phyloP scores from a whole-genome alignment of 1,284 basidiomycete genomes.

The Wallemia ichthyophaga region DNA sequence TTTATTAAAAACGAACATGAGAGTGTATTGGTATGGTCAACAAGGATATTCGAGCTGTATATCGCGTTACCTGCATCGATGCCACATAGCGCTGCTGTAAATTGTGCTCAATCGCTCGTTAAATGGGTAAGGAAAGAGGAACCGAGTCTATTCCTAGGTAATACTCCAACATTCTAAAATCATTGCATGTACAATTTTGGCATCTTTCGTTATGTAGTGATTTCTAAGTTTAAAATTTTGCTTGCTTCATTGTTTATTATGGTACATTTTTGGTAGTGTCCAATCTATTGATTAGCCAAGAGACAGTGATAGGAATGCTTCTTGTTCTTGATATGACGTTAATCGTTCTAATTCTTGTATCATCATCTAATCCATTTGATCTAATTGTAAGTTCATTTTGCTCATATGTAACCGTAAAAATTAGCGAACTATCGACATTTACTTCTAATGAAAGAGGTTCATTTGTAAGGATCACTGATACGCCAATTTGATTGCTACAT shows the following conservation, averaged over 20 bases:
- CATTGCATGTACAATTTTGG: too few species aligned
- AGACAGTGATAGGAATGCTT: neutral
- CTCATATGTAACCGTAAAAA: neutral
- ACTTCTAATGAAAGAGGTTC: neutral
- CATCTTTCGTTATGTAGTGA: too few species aligned
- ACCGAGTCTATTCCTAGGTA: conserved; percentile 40
- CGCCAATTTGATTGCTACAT: too few species aligned
- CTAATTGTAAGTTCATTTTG: neutral
- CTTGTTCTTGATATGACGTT: neutral
- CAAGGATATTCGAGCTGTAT: conserved; percentile 73
- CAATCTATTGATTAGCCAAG: neutral
- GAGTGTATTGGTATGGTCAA: conserved; percentile 73
- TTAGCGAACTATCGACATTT: neutral
- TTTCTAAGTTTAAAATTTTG: too few species aligned
- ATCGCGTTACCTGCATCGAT: conserved; percentile 47
- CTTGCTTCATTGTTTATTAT: too few species aligned
- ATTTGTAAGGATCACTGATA: too few species aligned
- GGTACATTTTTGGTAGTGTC: too few species aligned
- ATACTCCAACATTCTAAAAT: conserved; percentile 58
- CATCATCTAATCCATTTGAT: neutral
- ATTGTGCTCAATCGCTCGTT: conserved; percentile 58
- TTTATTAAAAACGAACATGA: conserved; percentile 58
- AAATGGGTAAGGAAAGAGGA: conserved; percentile 77
- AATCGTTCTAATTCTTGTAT: neutral
- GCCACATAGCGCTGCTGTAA: conserved; percentile 54